Conservation (phyloP, 2,329 filamentous ascomycete species). For the Colletotrichum melonis region DNA sequence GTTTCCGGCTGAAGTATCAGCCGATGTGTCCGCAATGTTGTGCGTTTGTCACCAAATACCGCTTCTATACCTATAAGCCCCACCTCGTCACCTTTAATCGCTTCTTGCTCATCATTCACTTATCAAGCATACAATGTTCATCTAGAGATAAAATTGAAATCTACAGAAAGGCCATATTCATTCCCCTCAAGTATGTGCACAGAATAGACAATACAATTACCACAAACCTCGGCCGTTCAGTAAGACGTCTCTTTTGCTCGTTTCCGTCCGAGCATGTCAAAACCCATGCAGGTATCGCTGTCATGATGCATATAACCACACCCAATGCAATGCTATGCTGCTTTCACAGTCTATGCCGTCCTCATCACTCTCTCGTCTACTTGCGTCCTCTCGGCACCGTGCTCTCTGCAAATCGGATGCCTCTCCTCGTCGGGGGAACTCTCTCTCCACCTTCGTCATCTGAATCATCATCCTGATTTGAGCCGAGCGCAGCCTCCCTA, state of each 20-base stretch:
- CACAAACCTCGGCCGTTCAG: conserved; percentile 27
- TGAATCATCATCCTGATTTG: conserved; percentile 61
- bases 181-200: conserved; percentile 8
- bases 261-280: conserved; percentile 14
- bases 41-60: neutral
- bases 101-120: neutral
- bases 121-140: neutral
- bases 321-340: conserved; percentile 32
- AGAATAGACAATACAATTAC: conserved; percentile 33
- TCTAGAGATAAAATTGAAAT: neutral
- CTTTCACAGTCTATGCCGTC: conserved; percentile 12
- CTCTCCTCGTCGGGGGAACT: conserved; percentile 63
- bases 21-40: neutral
- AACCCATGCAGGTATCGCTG: conserved; percentile 14
- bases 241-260: neutral
- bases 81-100: neutral
- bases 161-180: neutral
- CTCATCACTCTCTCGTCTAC: conserved; percentile 8
- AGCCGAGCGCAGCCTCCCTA: conserved; percentile 78
- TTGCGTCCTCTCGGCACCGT: conserved; percentile 40
- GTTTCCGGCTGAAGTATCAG: neutral
- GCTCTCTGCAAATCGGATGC: conserved; percentile 71
- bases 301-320: conserved; percentile 26
- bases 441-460: conserved; percentile 69
- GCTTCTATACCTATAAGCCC: neutral